Base-by-base conservation (phyloP, 441 rosid genomes). In the Gossypium schwendimanii region DNA sequence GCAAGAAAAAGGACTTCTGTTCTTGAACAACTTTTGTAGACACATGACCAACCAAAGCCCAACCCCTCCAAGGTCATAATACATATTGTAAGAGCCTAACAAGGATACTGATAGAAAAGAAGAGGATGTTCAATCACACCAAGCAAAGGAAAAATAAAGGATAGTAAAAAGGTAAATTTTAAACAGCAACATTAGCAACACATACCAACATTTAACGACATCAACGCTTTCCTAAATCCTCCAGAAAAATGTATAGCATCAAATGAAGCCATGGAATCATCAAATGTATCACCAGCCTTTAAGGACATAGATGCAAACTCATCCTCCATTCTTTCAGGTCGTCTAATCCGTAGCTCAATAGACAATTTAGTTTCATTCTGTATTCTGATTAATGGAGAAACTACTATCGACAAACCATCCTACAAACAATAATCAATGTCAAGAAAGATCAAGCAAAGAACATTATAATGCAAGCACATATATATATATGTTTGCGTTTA, bases 121-220 rank as follows among this genome's bases (percentile, higher is more conserved):
- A 12, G 45, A 74, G 63, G 53, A 71, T 60, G 50, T 47, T 12
- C 62, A 9, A 61, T 45, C 7, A 71, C 39, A 71, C 44, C 10
- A 63, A 63, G 17, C 45, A 63, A 8, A 18, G 21, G 57, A 63
- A 68, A 71, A 24, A 2, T 47, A 49, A 47, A 58, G 26, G 18
- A 67, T 44, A 26, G 21, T 64, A 44, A 14, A 41, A 63, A 54
- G 49, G 45, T 28, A 69, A 20, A 63, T 55, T 73, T 33, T 54
- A 45, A 74, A 67, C 26, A 59, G 54, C 10, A 24, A 73, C 75
- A 50, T 72, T 59, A 68, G 75, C 45, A 73, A 75, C 70, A 47
- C 93, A 70, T 85, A 95, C 99, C 99, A 76, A 90, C 88, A 80
- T 87, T 90, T 77, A 95, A 81, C n/a, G 98, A 95, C 81, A 87